Evolutionary conservation across 2,329 filamentous ascomycete genomes (phyloP), one percentile per base, ranked within the genome.

Genomic region (Cladosporium sp.): DNA sequence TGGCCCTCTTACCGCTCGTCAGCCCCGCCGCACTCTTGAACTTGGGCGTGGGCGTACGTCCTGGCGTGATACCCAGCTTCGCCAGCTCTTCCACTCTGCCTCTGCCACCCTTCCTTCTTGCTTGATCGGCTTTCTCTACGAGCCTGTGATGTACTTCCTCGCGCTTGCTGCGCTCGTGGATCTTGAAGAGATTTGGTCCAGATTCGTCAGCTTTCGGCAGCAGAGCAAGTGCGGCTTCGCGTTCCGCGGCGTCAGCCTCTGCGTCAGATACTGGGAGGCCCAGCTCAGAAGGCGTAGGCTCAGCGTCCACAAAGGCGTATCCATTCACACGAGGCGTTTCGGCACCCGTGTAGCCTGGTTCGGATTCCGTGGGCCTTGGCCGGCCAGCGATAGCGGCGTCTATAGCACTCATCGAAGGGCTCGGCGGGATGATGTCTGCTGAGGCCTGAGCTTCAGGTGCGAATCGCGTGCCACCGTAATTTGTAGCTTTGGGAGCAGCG

Each of bases 321-420:
- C 95, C 95, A 69, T 96, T 96, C 0, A 98, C 92, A 2, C 92
- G 86, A 0, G 94, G 95, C 0, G 94, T 98, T 77, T 96, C 93
- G 66, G 84, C 85, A 18, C 89, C 90, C 1, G 83, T 83, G 67
- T 82, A 86, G 2, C 84, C 84, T 11, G 81, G 59, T 70, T 92
- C 88, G 14, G 87, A 87, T 28, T 89, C 86, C 10, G 83, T 85
- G 2, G 83, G 80, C 10, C 87, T 85, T 4, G 90, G 87, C 8
- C 83, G 87, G 11, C 93, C 92, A 1, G 90, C 88, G 65, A 97
- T 92, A 10, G 93, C 93, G 71, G 93, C 92, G 70, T 90, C 87
- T 26, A 97, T 86, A 1, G 93, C 90, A 4, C 92, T 95, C 68
- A 96, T 83, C 0, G 93, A 94, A 1, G 94, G 94, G 0, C 92